Evolutionary conservation across 2,329 filamentous ascomycete genomes (phyloP), one percentile per base, ranked within the genome.

Genomic region (Fusarium nygamai): DNA sequence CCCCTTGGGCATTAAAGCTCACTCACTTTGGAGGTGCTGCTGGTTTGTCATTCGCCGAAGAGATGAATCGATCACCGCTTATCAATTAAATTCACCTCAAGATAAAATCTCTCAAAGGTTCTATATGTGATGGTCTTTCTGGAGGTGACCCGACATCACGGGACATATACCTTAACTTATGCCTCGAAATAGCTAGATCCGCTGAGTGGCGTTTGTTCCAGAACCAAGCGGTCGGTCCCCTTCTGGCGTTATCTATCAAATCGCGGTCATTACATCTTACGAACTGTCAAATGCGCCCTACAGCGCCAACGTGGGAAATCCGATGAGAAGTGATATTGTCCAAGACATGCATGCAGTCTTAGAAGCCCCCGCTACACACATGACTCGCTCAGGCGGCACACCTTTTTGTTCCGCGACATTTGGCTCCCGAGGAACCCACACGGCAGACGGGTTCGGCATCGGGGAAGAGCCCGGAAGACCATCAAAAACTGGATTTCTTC

Each of bases 401-500:
- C 39, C 41, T 50, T 6, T 19, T 16, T 5, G n/a, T 29, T 57
- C 27, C 22, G 19, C 31, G n/a, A 31, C 24, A 19, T 50, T 34
- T 36, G 16, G 13, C 31, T 16, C 8, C 24, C 56, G 43, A 50
- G n/a, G 41, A 59, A n/a, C 8, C 43, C 44, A 48, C 56, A 16
- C 56, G 56, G 41, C 31, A 59, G 20, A 20, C 33, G 41, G 43
- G 14, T 8, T 50, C 56, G 56, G 41, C 41, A n/a, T 8, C 56
- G 31, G 29, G 29, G 39, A 47, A 47, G 39, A 58, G n/a, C 1
- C 53, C 39, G 41, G n/a, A 48, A 17, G 22, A 22, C 17, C n/a
- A 29, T 43, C n/a, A 33, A 64, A 60, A 60, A 50, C 38, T 60
- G 54, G 34, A 39, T 36, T 59, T 29, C 13, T 33, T 54, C 53